phyloP scores from a whole-genome alignment of 169 alveolate species.

The Babesia ovata region DNA sequence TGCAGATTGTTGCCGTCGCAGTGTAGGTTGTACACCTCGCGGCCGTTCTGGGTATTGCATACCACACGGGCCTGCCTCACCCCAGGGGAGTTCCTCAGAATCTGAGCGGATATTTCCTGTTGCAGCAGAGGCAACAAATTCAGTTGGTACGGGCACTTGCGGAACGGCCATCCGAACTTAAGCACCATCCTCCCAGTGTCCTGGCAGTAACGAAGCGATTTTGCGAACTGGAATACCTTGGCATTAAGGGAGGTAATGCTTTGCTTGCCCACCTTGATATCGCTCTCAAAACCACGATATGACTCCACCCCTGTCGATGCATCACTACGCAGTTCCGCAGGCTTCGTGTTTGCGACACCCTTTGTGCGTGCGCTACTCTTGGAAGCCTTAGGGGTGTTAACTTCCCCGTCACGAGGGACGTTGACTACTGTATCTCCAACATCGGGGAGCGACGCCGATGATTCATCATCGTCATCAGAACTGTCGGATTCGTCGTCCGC shows the following conservation, averaged over 20 bases:
- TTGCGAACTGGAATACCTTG: slow-evolving; percentile 61
- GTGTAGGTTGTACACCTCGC: slow-evolving; percentile 73
- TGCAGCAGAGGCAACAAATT: slow-evolving; percentile 71
- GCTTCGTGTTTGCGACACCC: not conserved
- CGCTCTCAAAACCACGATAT: slow-evolving; percentile 37
- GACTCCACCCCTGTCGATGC: not conserved
- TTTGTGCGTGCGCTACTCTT: not conserved
- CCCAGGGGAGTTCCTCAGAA: slow-evolving; percentile 65
- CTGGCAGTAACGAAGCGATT: slow-evolving; percentile 36
- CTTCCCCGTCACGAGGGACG: not conserved
- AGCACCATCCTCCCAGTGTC: slow-evolving; percentile 51
- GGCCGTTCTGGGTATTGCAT: slow-evolving; percentile 65
- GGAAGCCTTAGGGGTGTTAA: not conserved
- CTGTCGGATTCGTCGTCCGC: slow-evolving; percentile 23
- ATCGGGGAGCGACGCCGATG: not conserved
- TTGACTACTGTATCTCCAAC: slow-evolving; percentile 30
- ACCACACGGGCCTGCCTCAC: slow-evolving; percentile 71
- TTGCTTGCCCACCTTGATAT: slow-evolving; percentile 50
- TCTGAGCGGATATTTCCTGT: slow-evolving; percentile 68
- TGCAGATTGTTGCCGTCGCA: slow-evolving; percentile 86
- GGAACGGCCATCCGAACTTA: slow-evolving; percentile 63
- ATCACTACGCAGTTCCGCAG: not conserved
- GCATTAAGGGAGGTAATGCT: slow-evolving; percentile 27
- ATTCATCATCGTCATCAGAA: slow-evolving; percentile 20
- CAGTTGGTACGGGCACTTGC: slow-evolving; percentile 64